phyloP scores from a whole-genome alignment of 129 eudicot species.

The Flaveria ramosissima region DNA sequence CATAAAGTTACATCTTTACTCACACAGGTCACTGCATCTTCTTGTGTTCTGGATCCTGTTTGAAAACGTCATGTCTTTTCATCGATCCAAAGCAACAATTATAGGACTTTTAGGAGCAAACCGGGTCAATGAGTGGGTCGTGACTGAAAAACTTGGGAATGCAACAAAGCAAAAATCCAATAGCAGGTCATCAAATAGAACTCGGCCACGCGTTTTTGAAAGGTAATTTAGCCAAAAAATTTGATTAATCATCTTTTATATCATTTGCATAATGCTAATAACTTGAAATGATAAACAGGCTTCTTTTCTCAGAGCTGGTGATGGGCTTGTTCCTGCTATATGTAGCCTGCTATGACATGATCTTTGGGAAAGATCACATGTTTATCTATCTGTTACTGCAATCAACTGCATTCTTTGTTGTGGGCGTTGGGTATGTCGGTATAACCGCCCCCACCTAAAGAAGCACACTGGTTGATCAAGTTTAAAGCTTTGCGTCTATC shows the following conservation, averaged over 20 bases:
- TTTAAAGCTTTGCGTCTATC: conserved; percentile 6
- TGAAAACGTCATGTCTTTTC: conserved; percentile 95
- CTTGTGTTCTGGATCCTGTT: conserved; percentile 88
- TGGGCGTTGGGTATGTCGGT: conserved; percentile 73
- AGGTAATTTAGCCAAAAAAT: conserved; percentile 40
- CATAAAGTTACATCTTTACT: conserved; percentile 19
- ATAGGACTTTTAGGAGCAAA: conserved; percentile 81
- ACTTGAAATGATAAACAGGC: conserved; percentile 45
- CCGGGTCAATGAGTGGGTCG: conserved; percentile 89
- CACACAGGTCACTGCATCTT: conserved; percentile 66
- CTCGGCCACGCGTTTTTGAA: conserved; percentile 50
- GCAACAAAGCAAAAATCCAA: conserved; percentile 45
- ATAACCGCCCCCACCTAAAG: conserved; percentile 49
- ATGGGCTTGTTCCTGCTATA: conserved; percentile 64
- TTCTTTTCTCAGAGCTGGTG: conserved; percentile 57
- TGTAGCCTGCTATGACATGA: conserved; percentile 56
- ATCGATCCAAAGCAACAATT: conserved; percentile 79
- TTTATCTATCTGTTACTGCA: conserved; percentile 68
- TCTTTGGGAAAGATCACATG: conserved; percentile 59
- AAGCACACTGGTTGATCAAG: conserved; percentile 1
- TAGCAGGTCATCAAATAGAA: conserved; percentile 39
- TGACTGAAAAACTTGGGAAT: conserved; percentile 80
- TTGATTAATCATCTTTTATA: not conserved
- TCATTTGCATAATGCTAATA: conserved; percentile 14
- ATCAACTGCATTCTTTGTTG: conserved; percentile 66